Percentiles rank a stretch among this genome's conserved stretches.
phyloP scores from a whole-genome alignment of 352 stramenopile species.

The Phytophthora cryptogea region DNA sequence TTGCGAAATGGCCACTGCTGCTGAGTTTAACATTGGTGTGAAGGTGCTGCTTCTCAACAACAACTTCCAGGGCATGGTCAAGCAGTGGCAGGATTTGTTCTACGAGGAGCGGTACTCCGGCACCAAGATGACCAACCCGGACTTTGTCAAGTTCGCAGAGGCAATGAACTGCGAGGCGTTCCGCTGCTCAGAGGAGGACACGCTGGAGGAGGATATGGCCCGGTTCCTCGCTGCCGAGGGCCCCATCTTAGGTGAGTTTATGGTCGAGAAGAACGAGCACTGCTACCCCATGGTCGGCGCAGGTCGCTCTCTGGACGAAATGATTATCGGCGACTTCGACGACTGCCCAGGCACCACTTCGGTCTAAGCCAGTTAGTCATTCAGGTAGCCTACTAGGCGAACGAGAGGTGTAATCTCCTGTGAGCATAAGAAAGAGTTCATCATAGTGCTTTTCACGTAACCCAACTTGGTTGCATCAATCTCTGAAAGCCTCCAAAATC shows the following conservation, averaged over 20 bases:
- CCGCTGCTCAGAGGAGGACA: slow-evolving; percentile 87
- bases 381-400: slow-evolving; percentile 13
- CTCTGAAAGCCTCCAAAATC: background rate
- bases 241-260: slow-evolving; percentile 94
- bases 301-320: slow-evolving; percentile 91
- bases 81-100: slow-evolving; percentile 98
- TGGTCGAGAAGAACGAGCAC: slow-evolving; percentile 94
- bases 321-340: slow-evolving; percentile 96
- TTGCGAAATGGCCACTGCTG: slow-evolving; percentile 95
- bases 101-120: slow-evolving; percentile 94
- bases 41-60: slow-evolving; percentile 98
- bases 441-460: slow-evolving; percentile 15
- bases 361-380: slow-evolving; percentile 51
- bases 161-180: slow-evolving; percentile 94
- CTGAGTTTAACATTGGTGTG: slow-evolving; percentile 93
- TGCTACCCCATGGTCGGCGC: slow-evolving; percentile 96
- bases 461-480: too few species aligned
- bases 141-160: slow-evolving; percentile 94
- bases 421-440: slow-evolving; percentile 11
- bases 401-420: slow-evolving; percentile 12
- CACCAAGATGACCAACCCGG: slow-evolving; percentile 92
- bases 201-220: slow-evolving; percentile 91
- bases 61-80: slow-evolving; percentile 97
- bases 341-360: slow-evolving; percentile 92
- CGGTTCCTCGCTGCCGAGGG: slow-evolving; percentile 94